phyloP scores from a whole-genome alignment of 164 flowering plant species.

The Dillenia suffruticosa region DNA sequence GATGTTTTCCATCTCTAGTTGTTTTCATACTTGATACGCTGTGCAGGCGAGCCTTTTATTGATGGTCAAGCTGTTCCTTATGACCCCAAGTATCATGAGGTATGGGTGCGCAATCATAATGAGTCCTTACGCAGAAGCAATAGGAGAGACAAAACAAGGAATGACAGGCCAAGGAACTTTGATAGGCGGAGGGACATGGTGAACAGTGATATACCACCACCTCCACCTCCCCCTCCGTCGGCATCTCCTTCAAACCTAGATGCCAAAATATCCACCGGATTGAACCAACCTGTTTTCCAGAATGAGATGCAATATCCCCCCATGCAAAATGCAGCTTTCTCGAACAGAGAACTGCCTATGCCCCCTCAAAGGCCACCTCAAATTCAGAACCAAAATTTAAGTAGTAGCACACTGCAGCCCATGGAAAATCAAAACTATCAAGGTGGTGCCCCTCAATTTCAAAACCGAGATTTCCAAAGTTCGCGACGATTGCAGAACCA shows the following conservation, averaged over 20 bases:
- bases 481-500: neutral
- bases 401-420: too few relatives aligned
- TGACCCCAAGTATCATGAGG: slow-evolving; percentile 47
- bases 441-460: too few relatives aligned
- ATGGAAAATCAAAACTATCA: too few relatives aligned
- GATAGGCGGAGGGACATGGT: slow-evolving; percentile 26
- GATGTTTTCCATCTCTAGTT: neutral
- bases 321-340: too few relatives aligned
- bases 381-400: too few relatives aligned
- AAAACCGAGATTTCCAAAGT: too few relatives aligned
- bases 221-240: slow-evolving; percentile 1
- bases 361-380: too few relatives aligned
- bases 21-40: neutral
- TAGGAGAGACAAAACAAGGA: slow-evolving; percentile 25
- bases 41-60: slow-evolving; percentile 40
- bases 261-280: too few relatives aligned
- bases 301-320: too few relatives aligned
- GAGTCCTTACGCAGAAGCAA: slow-evolving; percentile 19
- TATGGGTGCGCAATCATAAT: slow-evolving; percentile 29
- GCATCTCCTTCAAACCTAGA: too few relatives aligned
- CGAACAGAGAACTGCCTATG: too few relatives aligned
- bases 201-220: slow-evolving; percentile 19
- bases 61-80: slow-evolving; percentile 42
- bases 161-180: slow-evolving; percentile 22
- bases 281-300: too few relatives aligned